Conservation (phyloP, 805 yeast species). For the Yamadazyma sp. region DNA sequence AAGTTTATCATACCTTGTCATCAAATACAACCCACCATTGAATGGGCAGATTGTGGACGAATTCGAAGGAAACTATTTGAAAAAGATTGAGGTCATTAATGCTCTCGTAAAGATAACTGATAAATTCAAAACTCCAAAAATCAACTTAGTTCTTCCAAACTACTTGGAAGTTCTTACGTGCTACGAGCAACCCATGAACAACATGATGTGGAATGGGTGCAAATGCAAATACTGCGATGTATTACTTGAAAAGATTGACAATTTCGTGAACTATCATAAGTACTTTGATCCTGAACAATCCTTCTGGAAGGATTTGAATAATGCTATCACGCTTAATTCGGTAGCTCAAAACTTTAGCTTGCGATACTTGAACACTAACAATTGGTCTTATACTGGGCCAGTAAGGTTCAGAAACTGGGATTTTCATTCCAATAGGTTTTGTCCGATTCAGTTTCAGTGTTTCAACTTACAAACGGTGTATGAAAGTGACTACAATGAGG, state of each 20-base stretch:
- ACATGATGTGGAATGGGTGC: slow-evolving; percentile 77
- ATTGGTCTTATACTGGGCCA: slow-evolving; percentile 13
- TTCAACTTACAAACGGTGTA: slow-evolving; percentile 32
- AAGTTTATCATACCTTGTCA: slow-evolving; percentile 40
- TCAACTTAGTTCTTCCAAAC: slow-evolving; percentile 55
- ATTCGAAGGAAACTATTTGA: slow-evolving; percentile 68
- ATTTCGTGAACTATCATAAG: slow-evolving; percentile 62
- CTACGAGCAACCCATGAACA: slow-evolving; percentile 70
- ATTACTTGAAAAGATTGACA: slow-evolving; percentile 53
- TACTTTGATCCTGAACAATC: slow-evolving; percentile 49
- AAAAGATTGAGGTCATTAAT: slow-evolving; percentile 55
- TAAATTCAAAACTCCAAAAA: slow-evolving; percentile 13
- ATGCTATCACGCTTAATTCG: slow-evolving; percentile 55
- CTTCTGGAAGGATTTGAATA: slow-evolving; percentile 57
- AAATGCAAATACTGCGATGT: slow-evolving; percentile 56
- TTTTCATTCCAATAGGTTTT: slow-evolving; percentile 13
- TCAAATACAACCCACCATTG: slow-evolving; percentile 59
- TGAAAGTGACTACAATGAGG: slow-evolving; percentile 40
- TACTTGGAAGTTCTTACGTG: slow-evolving; percentile 60
- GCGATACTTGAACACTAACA: slow-evolving; percentile 9
- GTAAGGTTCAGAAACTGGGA: slow-evolving; percentile 10
- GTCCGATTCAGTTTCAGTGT: slow-evolving; percentile 33
- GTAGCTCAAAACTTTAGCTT: slow-evolving; percentile 35
- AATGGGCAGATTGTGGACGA: slow-evolving; percentile 63
- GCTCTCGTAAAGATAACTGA: slow-evolving; percentile 14